phyloP scores from a whole-genome alignment of 2,329 filamentous ascomycete genomes.

The Aspergillus sp. region DNA sequence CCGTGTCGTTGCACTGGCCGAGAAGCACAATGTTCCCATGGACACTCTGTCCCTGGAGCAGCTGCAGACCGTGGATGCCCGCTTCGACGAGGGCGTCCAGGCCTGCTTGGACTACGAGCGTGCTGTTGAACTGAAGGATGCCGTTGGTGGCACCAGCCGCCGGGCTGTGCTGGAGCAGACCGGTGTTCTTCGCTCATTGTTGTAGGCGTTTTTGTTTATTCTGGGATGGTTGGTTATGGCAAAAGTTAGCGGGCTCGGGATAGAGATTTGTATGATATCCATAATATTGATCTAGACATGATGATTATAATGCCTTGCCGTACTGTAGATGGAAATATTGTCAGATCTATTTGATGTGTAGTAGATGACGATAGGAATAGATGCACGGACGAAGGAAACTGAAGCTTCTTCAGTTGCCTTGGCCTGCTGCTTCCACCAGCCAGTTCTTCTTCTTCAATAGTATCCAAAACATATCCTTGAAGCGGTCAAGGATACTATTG shows the following conservation, averaged over 20 bases:
- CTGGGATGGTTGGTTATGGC: background rate
- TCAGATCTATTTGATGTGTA: background rate
- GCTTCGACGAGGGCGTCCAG: conserved; percentile 71
- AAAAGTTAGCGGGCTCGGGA: background rate
- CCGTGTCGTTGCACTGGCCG: conserved; percentile 69
- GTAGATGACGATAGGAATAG: too few species aligned
- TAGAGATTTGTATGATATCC: conserved; percentile 1
- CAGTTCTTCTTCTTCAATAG: too few species aligned
- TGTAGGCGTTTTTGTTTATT: conserved; percentile 35
- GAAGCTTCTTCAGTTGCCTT: too few species aligned
- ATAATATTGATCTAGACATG: background rate
- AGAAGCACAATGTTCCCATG: conserved; percentile 67
- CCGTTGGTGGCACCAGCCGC: conserved; percentile 77
- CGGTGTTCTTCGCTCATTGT: conserved; percentile 59
- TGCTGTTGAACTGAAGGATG: conserved; percentile 76
- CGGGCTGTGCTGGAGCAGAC: conserved; percentile 70
- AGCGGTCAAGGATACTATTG: too few species aligned
- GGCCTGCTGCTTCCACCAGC: too few species aligned
- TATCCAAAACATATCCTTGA: too few species aligned
- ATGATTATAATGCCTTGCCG: background rate
- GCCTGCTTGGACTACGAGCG: conserved; percentile 77
- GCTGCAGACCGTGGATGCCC: conserved; percentile 66
- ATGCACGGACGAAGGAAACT: too few species aligned
- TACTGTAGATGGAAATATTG: too few species aligned
- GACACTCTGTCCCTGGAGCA: conserved; percentile 68